These are phyloP conservation scores for Trichoderma oligosporum DNA, from an alignment of 2,329 filamentous ascomycete genomes.

Conservation along the genomic window DNA sequence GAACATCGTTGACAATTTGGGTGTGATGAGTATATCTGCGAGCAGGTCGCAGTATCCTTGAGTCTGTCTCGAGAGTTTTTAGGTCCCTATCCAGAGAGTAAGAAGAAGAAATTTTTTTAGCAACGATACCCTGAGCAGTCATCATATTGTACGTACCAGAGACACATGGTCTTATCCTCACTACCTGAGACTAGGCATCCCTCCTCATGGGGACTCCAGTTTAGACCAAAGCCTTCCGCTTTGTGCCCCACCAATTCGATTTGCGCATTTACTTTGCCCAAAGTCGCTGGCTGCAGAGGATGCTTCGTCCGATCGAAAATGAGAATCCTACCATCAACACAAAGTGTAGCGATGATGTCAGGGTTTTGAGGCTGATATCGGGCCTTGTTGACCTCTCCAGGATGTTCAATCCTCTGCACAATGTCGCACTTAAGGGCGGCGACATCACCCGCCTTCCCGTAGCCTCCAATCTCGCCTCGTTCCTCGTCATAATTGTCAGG, in stretches of 20 bases:
- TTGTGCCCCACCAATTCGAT: constrained; percentile 82
- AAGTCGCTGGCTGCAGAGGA: constrained; percentile 62
- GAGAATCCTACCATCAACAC: constrained; percentile 80
- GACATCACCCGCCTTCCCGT: constrained; percentile 70
- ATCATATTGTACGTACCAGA: constrained; percentile 62
- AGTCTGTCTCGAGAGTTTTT: constrained; percentile 66
- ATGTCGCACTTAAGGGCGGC: constrained; percentile 81
- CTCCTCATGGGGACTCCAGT: constrained; percentile 82
- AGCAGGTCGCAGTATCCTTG: constrained; percentile 65
- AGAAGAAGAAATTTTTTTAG: constrained; percentile 19
- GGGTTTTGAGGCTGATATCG: constrained; percentile 97
- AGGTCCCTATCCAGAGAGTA: constrained; percentile 60
- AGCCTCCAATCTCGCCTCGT: constrained; percentile 87
- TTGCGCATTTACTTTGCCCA: constrained; percentile 70
- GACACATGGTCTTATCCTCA: constrained; percentile 83
- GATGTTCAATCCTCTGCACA: constrained; percentile 93
- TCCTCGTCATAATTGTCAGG: constrained; percentile 86
- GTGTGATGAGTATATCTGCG: constrained; percentile 82
- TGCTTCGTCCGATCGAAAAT: constrained; percentile 97
- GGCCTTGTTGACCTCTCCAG: constrained; percentile 96
- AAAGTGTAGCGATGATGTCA: constrained; percentile 91
- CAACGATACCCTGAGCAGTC: not conserved
- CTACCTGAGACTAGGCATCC: constrained; percentile 86
- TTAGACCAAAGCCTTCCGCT: constrained; percentile 85
- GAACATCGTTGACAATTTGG: constrained; percentile 93